Evolutionary conservation across 768 basidiomycete genomes (phyloP).

Genomic region (Gloeophyllum trabeum): DNA sequence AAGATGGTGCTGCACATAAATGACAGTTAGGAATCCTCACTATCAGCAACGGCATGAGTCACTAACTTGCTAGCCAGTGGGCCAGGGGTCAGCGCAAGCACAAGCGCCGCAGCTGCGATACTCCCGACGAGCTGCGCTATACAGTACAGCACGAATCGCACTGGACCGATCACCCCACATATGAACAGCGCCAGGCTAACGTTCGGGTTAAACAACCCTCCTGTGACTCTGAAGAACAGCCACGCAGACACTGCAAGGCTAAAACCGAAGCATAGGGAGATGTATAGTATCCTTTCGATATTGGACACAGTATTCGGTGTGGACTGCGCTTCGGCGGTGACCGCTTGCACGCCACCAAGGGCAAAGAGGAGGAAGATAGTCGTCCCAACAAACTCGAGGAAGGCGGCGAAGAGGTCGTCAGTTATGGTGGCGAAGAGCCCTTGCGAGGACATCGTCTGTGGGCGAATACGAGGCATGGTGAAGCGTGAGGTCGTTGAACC

Average conservation of each 20-base stretch:
- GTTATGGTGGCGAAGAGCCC: neutral
- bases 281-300: slow-evolving; percentile 38
- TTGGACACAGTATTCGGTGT: slow-evolving; percentile 5
- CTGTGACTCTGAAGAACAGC: slow-evolving; percentile 56
- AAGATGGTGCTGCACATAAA: slow-evolving; percentile 31
- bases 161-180: slow-evolving; percentile 39
- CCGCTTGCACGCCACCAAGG: slow-evolving; percentile 53
- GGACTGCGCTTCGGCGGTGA: slow-evolving; percentile 21
- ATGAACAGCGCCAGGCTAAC: slow-evolving; percentile 50
- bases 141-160: slow-evolving; percentile 46
- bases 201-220: slow-evolving; percentile 57
- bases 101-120: slow-evolving; percentile 45
- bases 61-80: slow-evolving; percentile 41
- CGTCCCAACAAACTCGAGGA: slow-evolving; percentile 51
- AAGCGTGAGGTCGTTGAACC: too few species aligned
- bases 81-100: slow-evolving; percentile 43
- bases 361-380: slow-evolving; percentile 54
- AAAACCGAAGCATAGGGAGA: slow-evolving; percentile 49
- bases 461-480: too few species aligned
- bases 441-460: too few species aligned
- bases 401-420: slow-evolving; percentile 33
- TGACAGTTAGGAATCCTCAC: neutral
- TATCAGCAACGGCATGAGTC: neutral
- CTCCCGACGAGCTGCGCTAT: slow-evolving; percentile 52
- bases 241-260: slow-evolving; percentile 53